Evolutionary conservation across 352 stramenopile species (phyloP), one percentile per base, ranked within the genome.

Genomic region (Stephanocyclus meneghinianus): DNA sequence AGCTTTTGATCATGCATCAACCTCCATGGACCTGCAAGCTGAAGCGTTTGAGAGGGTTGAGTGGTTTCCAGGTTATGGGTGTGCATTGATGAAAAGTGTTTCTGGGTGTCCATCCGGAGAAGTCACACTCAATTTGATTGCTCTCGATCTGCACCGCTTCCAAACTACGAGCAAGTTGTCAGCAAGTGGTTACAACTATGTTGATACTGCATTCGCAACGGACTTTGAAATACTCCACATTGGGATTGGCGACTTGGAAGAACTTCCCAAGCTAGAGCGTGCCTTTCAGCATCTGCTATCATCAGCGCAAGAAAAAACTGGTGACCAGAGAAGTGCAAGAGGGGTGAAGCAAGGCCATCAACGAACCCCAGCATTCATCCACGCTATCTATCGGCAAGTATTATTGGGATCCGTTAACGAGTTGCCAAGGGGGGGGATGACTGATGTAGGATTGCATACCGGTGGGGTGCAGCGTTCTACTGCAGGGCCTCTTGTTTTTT

Each of bases 371-470:
- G 55, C 61, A 0, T 85, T 82, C 32, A 79, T 85, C 13, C 56
- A 80, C 45, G 78, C 78, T 66, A 35, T 85, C 13, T 82, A 74
- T 65, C 44, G 65, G 50, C 45, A 81, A 51, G 77, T 47, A 29
- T 48, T 64, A 59, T 78, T 69, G 64, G 47, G 65, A 2, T 63
- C 26, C 2, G 6, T n/a, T 2, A 40, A 63, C n/a, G 40, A 68
- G 21, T 18, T 71, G 50, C 61, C 73, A 21, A 50, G 67, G 15
- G 78, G 78, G 13, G 73, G 78, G 30, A 75, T 74, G 45, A 83
- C 78, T 32, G 78, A 85, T 76, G 72, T 81, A 6, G 78, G 78
- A 35, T 32, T 85, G n/a, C 78, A 85, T 35, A 85, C 78, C 16
- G 78, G 78, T 26, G 73, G 66, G 0, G 42, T 67, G 40, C 13